Base-by-base conservation (phyloP, 768 basidiomycete genomes). In the Lentinula sp. region DNA sequence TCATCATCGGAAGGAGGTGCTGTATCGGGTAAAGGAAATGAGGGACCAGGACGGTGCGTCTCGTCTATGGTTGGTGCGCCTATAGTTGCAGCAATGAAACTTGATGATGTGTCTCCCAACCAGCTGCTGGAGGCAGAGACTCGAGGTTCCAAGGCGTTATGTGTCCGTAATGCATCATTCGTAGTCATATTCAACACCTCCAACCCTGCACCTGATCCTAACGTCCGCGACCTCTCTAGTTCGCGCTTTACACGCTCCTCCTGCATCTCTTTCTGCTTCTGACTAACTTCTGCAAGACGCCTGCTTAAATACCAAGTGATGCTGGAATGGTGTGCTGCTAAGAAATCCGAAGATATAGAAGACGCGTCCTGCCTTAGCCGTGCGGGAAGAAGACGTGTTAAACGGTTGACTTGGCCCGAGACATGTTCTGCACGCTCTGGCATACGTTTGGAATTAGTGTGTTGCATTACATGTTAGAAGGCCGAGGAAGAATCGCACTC, bases 211-310 rank as follows among this genome's bases (percentile, higher is more conserved):
- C 80, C 81, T 6, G 91, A 90, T 4, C 94, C 95, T 10, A 98
- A 81, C 1, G 90, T 91, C 61, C 82, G 83, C 12, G 88, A 85
- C 62, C 93, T 81, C 70, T 98, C 97, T 61, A 90, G 74, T 68
- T 96, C 91, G 4, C 96, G 85, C 70, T 87, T 88, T 59, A 95
- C 82, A 53, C 97, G 87, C 71, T 96, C 93, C 72, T 98, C 96
- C 73, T 99, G 97, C 78, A 98, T 83, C 65, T 91, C 87, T 65
- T 88, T 88, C 66, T 96, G 88, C 15, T 70, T 79, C 67, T 92
- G 86, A 66, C 91, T 89, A 28, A 88, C 84, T 63, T 90, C 85
- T 0, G 93, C 82, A 41, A 99, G 80, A 42, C 90, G 84, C 55
- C 89, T 81, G 69, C 83, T 89, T 60, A 99, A 84, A 74, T 88